Evolutionary conservation across 1,284 basidiomycete species (phyloP).

Genomic region (Sparassis latifolia): DNA sequence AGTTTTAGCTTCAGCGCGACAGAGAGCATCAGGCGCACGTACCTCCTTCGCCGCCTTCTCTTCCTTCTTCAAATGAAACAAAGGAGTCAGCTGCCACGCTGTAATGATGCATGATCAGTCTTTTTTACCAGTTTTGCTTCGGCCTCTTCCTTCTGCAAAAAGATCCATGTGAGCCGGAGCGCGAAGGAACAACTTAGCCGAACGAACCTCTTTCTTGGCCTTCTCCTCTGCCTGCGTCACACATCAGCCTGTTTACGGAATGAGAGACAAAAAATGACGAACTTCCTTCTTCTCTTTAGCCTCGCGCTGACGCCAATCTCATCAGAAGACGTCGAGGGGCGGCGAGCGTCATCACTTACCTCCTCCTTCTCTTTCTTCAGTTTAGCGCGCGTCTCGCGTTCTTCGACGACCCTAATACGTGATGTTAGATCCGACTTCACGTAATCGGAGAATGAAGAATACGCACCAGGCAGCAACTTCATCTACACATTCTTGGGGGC

Average conservation of each 20-base stretch:
- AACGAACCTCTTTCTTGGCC: slow-evolving; percentile 32
- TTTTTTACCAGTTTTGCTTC: slow-evolving; percentile 27
- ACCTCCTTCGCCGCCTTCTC: slow-evolving; percentile 50
- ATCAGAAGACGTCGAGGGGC: slow-evolving; percentile 11
- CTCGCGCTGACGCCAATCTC: slow-evolving; percentile 44
- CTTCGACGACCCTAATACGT: slow-evolving; percentile 50
- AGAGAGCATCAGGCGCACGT: slow-evolving; percentile 1
- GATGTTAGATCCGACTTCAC: slow-evolving; percentile 1
- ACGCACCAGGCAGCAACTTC: slow-evolving; percentile 63
- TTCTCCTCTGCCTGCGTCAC: slow-evolving; percentile 31
- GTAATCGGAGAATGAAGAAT: neutral
- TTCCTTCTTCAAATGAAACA: slow-evolving; percentile 31
- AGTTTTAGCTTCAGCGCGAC: neutral
- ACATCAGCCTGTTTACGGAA: slow-evolving; percentile 1
- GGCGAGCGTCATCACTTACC: slow-evolving; percentile 32
- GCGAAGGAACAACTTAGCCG: slow-evolving; percentile 3
- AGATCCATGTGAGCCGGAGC: slow-evolving; percentile 9
- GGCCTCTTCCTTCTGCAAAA: slow-evolving; percentile 44
- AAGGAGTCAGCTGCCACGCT: too few species aligned
- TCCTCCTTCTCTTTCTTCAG: slow-evolving; percentile 82
- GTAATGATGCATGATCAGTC: too few species aligned
- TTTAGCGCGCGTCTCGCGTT: slow-evolving; percentile 75
- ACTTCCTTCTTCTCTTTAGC: slow-evolving; percentile 71
- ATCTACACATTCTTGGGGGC: slow-evolving; percentile 73
- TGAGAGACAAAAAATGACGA: slow-evolving; percentile 7